phyloP scores from a whole-genome alignment of 2,329 filamentous ascomycete genomes.

The Fusarium sororula region DNA sequence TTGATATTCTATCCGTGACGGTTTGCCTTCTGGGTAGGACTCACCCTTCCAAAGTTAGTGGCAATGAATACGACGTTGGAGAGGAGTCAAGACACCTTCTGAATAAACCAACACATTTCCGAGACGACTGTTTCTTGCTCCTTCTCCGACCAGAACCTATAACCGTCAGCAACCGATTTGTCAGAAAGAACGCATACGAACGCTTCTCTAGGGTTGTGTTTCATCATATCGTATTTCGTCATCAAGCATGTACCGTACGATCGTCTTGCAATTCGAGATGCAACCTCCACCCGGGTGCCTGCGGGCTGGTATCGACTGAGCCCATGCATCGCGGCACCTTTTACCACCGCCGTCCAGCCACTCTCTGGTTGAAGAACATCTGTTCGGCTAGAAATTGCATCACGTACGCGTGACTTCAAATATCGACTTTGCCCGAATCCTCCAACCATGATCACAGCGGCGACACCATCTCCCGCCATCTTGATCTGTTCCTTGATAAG shows the following conservation, averaged over 20 bases:
- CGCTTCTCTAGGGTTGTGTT: conserved; percentile 50
- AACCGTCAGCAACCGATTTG: conserved; percentile 19
- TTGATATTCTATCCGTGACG: conserved; percentile 50
- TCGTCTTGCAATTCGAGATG: conserved; percentile 49
- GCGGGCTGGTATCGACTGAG: conserved; percentile 45
- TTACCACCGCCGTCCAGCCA: conserved; percentile 61
- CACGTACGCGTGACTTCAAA: conserved; percentile 52
- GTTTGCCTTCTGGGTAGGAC: conserved; percentile 50
- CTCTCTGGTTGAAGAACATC: conserved; percentile 59
- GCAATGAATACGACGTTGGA: neutral
- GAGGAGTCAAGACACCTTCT: conserved; percentile 43
- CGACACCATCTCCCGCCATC: conserved; percentile 48
- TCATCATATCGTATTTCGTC: conserved; percentile 48
- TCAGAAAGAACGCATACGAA: conserved; percentile 28
- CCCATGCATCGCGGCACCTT: conserved; percentile 58
- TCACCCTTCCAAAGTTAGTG: conserved; percentile 44
- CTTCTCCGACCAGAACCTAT: conserved; percentile 51
- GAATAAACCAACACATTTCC: conserved; percentile 53
- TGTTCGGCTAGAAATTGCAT: conserved; percentile 47
- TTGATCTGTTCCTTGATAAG: conserved; percentile 54
- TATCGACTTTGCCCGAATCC: conserved; percentile 59
- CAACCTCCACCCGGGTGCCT: conserved; percentile 44
- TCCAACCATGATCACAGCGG: conserved; percentile 58
- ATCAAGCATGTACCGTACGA: conserved; percentile 51
- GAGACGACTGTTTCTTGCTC: conserved; percentile 49